Base-by-base conservation (phyloP, 192 early-diverging fungal genomes). In the Geranomyces michiganensis region DNA sequence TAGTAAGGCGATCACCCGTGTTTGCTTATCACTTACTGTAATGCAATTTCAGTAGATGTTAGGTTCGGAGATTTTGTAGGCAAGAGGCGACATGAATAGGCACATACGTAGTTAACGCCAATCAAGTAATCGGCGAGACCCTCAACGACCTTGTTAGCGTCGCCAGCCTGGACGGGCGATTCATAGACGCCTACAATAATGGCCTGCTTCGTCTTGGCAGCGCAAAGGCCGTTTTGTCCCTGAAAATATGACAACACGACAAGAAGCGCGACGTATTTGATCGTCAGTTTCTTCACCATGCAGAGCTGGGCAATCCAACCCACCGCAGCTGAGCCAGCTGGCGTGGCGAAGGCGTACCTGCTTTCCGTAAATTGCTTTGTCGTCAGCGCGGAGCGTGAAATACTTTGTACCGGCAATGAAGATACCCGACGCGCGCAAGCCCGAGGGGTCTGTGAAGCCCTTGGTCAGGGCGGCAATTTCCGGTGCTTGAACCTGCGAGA, bases 41-140 rank as follows among this genome's bases (percentile, higher is more conserved):
- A 41, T 41, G 36, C 36, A 10, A 7, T 7, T 41, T 3, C 36
- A 41, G 10, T 7, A 41, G 10, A 41, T n/a, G 10, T 41, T 41
- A 41, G 36, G 3, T 10, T 7, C 36, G 10, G 10, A 41, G 10
- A 41, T 41, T 10, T 41, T 3, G 36, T 10, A 41, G 10, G 3
- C 36, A 41, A 3, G 36, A 53, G 19, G 4, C 4, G 4, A 26
- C 51, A 15, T 9, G 51, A 53, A 41, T n/a, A n/a, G n/a, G 33
- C n/a, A 78, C 80, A 49, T 53, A 82, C 80, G 72, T 89, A 95
- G 62, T 75, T 82, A 21, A 86, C 78, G 64, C 74, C 60, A 66
- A 85, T 89, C 51, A 97, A 84, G 78, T 97, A 94, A 68, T 93
- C 90, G 49, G 84, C 90, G 63, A 94, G 82, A 7, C 49, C 76